A percentile compares a stretch with the other conserved stretches of the same genome.
phyloP scores from a whole-genome alignment of 2,329 filamentous ascomycete genomes.

The Ophioceras dolichostomum region DNA sequence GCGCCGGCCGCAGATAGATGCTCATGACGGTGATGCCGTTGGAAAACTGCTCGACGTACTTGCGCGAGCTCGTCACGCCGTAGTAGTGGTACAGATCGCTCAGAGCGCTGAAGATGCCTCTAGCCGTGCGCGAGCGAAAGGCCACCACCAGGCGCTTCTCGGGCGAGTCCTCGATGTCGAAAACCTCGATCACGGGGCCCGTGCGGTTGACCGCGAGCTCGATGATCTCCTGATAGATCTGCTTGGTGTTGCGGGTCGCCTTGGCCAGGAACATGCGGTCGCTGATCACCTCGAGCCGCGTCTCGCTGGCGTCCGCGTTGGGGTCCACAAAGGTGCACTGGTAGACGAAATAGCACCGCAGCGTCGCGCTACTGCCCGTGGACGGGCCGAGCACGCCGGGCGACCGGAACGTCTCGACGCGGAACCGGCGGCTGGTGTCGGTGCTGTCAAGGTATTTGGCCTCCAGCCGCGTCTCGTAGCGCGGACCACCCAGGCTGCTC shows the following conservation, averaged over 20 bases:
- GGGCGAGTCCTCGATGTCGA: constrained; percentile 79
- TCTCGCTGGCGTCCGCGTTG: constrained; percentile 65
- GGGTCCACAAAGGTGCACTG: constrained; percentile 81
- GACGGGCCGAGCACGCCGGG: constrained; percentile 58
- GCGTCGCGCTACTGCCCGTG: constrained; percentile 60
- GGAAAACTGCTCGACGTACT: constrained; percentile 98
- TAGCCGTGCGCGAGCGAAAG: constrained; percentile 84
- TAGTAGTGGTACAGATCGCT: constrained; percentile 99
- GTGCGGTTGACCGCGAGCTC: constrained; percentile 71
- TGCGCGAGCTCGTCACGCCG: constrained; percentile 86
- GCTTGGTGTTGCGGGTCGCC: constrained; percentile 89
- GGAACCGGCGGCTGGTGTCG: constrained; percentile 62
- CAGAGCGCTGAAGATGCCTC: constrained; percentile 87
- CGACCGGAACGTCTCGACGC: constrained; percentile 95
- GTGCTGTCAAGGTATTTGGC: constrained; percentile 86
- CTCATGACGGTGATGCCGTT: constrained; percentile 98
- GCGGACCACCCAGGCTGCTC: constrained; percentile 64
- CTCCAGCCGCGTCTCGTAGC: constrained; percentile 88
- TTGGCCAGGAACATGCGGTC: constrained; percentile 93
- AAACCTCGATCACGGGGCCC: constrained; percentile 94
- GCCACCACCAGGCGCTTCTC: constrained; percentile 94
- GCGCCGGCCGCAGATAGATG: constrained; percentile 72
- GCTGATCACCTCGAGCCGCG: constrained; percentile 78
- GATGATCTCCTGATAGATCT: constrained; percentile 91
- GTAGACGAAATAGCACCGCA: constrained; percentile 98